Percentiles rank a stretch among this genome's conserved stretches.
Conservation (phyloP, 148 eudicot genomes). For the Chenopodium formosanum region DNA sequence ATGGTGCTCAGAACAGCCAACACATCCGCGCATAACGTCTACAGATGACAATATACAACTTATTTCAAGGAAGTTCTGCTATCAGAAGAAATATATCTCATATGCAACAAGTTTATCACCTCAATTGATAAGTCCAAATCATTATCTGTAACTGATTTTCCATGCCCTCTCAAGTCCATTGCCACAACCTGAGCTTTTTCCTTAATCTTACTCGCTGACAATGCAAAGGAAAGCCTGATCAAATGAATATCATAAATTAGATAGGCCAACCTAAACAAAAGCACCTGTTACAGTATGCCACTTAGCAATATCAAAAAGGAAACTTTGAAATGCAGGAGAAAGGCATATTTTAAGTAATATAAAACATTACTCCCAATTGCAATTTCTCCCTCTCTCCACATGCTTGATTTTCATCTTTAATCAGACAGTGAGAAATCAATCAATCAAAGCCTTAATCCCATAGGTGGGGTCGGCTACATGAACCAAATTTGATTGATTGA, state of each 20-base stretch:
- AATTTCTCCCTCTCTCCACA: neutral
- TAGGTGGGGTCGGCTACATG: too few relatives aligned
- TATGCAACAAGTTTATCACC: conserved; percentile 35
- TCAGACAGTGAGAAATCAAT: neutral
- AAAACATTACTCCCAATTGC: neutral
- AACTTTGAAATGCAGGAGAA: neutral
- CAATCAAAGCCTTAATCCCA: too few relatives aligned
- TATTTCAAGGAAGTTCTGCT: conserved; percentile 5
- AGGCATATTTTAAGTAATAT: neutral
- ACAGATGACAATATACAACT: conserved; percentile 33
- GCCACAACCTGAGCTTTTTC: conserved; percentile 90
- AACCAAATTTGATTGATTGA: too few relatives aligned
- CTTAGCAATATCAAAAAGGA: neutral
- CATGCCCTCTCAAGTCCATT: conserved; percentile 95
- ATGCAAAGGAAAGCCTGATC: conserved; percentile 91
- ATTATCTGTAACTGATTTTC: conserved; percentile 79
- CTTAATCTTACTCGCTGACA: conserved; percentile 71
- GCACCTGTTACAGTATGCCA: neutral
- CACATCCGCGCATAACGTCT: conserved; percentile 80
- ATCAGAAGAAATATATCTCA: neutral
- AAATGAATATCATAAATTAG: conserved; percentile 32
- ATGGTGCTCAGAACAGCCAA: conserved; percentile 76
- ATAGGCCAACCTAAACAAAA: conserved; percentile 2
- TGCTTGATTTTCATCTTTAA: neutral
- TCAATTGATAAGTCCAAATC: conserved; percentile 83